Base-by-base conservation (phyloP, 2,329 filamentous ascomycete species). In the Huntiella abstrusa region DNA sequence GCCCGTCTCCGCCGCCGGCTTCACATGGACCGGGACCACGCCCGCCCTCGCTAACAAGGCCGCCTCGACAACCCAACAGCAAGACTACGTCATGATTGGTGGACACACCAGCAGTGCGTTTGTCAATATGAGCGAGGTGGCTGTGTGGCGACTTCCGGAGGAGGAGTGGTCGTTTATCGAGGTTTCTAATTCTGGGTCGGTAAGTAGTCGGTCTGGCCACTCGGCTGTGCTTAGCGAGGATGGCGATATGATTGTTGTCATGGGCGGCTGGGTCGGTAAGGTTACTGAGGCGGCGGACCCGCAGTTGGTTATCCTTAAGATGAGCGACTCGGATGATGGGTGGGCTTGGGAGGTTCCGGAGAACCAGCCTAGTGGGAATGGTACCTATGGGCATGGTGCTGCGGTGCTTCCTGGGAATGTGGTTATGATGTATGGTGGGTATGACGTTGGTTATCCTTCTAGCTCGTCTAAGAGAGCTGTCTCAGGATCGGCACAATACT, bases 251-350 rank as follows among this genome's bases (percentile, higher is more conserved):
- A 66, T 96, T 6, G 65, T 94, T 36, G 64, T 98, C 1, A 69
- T 86, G 50, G 91, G 91, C 15, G 91, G 91, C 1, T 98, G 91
- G 91, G 85, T 95, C 4, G 88, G 87, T 3, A 77, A 92, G 55
- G 68, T 81, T 0, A 70, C 65, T 6, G 80, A 77, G 32, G 73
- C 87, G 1, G 91, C 91, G 0, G 67, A 77, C 28, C 91, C 91
- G 1, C 85, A 94, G 57, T 66, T 96, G 19, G 82, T 75, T 0
- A 62, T 95, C 3, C 64, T 96, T 3, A 67, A 83, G 49, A 67
- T 95, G 48, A 83, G 80, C 5, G 71, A 78, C 50, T 77, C 77
- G 3, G 91, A 83, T 56, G 81, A 78, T 6, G 67, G 73, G 32
- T 88, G 83, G 83, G 62, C 67, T 51, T 91, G 83, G 83, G 66